Percentiles rank a stretch among this genome's conserved stretches.
phyloP scores from a whole-genome alignment of 106 monocot genomes.

The Allium sativum region DNA sequence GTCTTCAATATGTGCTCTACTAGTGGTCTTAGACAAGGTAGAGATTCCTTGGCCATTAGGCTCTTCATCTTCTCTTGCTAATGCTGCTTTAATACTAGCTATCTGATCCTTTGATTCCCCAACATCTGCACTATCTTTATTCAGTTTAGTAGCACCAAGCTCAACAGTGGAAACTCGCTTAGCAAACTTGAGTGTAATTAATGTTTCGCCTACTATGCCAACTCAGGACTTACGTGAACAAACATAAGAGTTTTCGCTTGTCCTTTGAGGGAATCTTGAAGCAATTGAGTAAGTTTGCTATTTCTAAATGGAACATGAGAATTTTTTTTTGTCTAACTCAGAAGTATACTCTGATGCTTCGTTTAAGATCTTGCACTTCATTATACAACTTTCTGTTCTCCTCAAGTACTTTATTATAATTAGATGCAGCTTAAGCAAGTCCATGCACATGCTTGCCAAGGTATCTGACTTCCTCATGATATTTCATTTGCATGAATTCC shows the following conservation, averaged over 20 bases:
- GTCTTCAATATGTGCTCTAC: too few species aligned
- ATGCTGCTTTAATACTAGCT: constrained; percentile 56
- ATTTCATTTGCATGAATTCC: constrained; percentile 64
- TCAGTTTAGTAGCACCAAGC: constrained; percentile 76
- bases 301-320: constrained; percentile 95
- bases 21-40: constrained; percentile 20
- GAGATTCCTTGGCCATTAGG: constrained; percentile 4
- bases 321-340: constrained; percentile 85
- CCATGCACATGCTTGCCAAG: constrained; percentile 59
- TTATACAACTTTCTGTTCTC: constrained; percentile 90
- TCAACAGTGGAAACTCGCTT: constrained; percentile 94
- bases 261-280: constrained; percentile 92
- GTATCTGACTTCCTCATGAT: constrained; percentile 49
- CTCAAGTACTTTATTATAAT: constrained; percentile 80
- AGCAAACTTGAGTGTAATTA: constrained; percentile 96
- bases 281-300: constrained; percentile 94
- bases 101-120: constrained; percentile 94
- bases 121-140: constrained; percentile 72
- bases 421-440: constrained; percentile 78
- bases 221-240: constrained; percentile 96
- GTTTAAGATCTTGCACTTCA: constrained; percentile 97
- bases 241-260: constrained; percentile 99
- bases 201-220: constrained; percentile 74
- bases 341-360: constrained; percentile 94
- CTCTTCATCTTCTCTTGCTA: constrained; percentile 57